Conservation (phyloP, 2,329 filamentous ascomycete genomes). For the Aspergillus pseudoglaucus region DNA sequence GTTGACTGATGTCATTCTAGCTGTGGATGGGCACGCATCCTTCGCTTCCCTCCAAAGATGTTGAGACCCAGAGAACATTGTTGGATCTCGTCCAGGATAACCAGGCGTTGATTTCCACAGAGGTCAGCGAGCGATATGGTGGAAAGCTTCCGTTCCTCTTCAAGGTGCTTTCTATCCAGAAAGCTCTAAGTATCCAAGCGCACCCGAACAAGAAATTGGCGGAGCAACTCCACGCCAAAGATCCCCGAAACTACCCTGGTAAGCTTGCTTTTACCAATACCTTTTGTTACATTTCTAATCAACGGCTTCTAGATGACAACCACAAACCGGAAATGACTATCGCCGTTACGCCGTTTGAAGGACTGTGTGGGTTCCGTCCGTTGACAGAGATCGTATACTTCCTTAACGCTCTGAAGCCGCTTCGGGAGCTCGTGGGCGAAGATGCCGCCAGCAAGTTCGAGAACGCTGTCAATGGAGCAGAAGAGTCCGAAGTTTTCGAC, state of each 20-base stretch:
- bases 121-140: constrained; percentile 68
- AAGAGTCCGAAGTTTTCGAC: constrained; percentile 41
- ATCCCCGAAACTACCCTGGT: constrained; percentile 86
- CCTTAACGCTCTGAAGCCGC: constrained; percentile 57
- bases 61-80: constrained; percentile 74
- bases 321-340: constrained; percentile 99
- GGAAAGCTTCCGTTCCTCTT: constrained; percentile 89
- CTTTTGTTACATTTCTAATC: neutral
- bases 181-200: constrained; percentile 93
- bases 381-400: constrained; percentile 82
- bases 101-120: constrained; percentile 67
- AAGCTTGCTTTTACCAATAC: neutral
- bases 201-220: constrained; percentile 94
- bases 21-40: constrained; percentile 99
- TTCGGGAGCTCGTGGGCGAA: constrained; percentile 59
- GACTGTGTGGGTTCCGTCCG: constrained; percentile 90
- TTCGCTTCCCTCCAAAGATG: constrained; percentile 86
- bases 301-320: constrained; percentile 67
- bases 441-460: constrained; percentile 49
- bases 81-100: constrained; percentile 86
- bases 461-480: constrained; percentile 50
- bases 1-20: constrained; percentile 40
- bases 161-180: constrained; percentile 94
- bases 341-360: constrained; percentile 91
- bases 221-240: constrained; percentile 75